Conservation (phyloP, 768 basidiomycete genomes). For the Lactarius psammicola region DNA sequence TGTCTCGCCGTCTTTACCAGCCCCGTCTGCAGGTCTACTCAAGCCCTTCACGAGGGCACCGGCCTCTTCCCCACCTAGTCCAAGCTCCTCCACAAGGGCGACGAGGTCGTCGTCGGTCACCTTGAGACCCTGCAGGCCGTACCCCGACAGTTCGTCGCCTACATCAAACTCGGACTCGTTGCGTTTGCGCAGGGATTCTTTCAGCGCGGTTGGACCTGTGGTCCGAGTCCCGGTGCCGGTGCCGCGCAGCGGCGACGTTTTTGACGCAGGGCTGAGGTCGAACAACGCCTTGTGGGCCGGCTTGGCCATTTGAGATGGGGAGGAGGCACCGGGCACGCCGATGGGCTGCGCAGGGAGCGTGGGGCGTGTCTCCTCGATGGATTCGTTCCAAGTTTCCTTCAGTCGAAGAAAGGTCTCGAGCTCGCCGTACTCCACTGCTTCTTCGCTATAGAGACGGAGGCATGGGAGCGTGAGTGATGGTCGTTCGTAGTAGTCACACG, state of each 20-base stretch:
- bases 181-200: slow-evolving; percentile 39
- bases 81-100: slow-evolving; percentile 70
- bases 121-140: slow-evolving; percentile 72
- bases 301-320: slow-evolving; percentile 70
- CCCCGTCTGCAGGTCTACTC: slow-evolving; percentile 35
- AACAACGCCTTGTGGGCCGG: slow-evolving; percentile 67
- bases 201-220: slow-evolving; percentile 29
- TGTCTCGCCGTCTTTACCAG: slow-evolving; percentile 20
- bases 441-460: slow-evolving; percentile 52
- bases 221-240: too few species aligned
- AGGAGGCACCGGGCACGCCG: slow-evolving; percentile 76
- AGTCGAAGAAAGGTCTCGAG: slow-evolving; percentile 69
- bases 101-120: slow-evolving; percentile 73
- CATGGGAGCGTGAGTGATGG: slow-evolving; percentile 1
- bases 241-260: slow-evolving; percentile 30
- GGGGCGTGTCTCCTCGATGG: slow-evolving; percentile 59
- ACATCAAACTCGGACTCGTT: slow-evolving; percentile 62
- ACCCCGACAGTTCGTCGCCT: slow-evolving; percentile 64
- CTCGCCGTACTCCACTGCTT: slow-evolving; percentile 77
- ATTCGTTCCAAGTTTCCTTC: slow-evolving; percentile 64
- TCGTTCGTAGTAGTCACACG: slow-evolving; percentile 7
- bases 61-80: slow-evolving; percentile 74
- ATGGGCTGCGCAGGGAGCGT: slow-evolving; percentile 57
- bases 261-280: slow-evolving; percentile 39
- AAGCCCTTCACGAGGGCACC: slow-evolving; percentile 70